Conservation (phyloP, 228 moss, liverwort and hornwort species). For the Sphagnum fallax region DNA sequence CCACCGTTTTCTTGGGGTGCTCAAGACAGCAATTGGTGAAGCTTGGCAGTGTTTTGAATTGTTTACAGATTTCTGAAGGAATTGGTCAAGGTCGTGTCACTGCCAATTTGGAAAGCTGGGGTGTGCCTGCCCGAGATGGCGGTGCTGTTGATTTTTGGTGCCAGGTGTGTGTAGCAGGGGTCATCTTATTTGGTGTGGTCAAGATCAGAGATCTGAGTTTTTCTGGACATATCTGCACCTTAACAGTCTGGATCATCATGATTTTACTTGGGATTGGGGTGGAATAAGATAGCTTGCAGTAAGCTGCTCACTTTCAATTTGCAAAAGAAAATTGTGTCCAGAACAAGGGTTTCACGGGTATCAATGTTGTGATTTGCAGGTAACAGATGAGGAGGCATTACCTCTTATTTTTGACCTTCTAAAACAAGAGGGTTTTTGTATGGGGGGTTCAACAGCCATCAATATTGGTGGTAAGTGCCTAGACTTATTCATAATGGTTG, state of each 20-base stretch:
- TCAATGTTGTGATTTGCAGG: conserved; percentile 17
- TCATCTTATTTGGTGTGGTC: no score
- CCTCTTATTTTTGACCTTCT: conserved; percentile 88
- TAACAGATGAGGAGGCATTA: conserved; percentile 83
- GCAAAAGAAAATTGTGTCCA: no score
- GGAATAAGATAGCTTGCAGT: no score
- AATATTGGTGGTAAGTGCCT: conserved; percentile 57
- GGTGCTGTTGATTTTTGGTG: conserved; percentile 88
- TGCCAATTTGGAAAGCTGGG: conserved; percentile 77
- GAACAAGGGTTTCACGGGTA: no score
- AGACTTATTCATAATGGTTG: not conserved
- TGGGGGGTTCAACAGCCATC: conserved; percentile 85
- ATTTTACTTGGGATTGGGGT: no score
- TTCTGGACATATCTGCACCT: no score
- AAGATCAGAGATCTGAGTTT: no score
- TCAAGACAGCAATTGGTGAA: no score
- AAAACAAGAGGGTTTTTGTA: conserved; percentile 94
- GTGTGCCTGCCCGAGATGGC: conserved; percentile 63
- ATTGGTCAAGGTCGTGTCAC: conserved; percentile 97
- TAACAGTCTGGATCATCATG: no score
- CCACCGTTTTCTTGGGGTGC: no score
- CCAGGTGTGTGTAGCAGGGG: conserved; percentile 27
- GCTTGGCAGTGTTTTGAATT: no score
- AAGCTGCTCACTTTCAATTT: no score
- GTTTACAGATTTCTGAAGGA: conserved; percentile 73